Conservation (phyloP, 2,329 filamentous ascomycete genomes). For the Botryotinia globosa region DNA sequence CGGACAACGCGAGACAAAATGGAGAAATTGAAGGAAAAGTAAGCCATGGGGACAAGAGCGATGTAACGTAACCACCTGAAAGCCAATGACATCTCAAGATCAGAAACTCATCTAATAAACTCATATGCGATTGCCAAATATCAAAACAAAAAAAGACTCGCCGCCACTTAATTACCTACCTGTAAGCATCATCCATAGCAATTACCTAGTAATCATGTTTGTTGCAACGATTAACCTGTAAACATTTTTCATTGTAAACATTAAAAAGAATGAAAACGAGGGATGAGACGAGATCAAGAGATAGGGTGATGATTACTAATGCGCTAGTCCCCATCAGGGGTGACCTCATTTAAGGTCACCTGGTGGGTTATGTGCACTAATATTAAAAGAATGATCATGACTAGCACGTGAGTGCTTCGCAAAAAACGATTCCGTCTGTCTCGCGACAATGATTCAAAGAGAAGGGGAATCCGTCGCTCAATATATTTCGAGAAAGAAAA, state of each 20-base stretch:
- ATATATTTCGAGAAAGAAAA: neutral
- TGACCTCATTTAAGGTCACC: no score
- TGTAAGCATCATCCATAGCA: neutral
- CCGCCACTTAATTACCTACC: neutral
- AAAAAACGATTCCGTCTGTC: neutral
- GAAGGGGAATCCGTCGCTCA: neutral
- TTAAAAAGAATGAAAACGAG: neutral
- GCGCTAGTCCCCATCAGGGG: neutral
- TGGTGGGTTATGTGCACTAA: neutral
- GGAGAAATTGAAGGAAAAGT: neutral
- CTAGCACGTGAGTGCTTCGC: neutral
- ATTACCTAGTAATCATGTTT: no score
- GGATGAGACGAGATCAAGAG: neutral
- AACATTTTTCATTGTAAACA: neutral
- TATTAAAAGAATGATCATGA: neutral
- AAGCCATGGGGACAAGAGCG: neutral
- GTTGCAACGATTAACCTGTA: neutral
- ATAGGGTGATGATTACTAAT: neutral
- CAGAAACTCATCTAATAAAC: neutral
- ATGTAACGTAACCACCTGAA: neutral
- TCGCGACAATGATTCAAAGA: neutral
- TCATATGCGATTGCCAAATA: neutral
- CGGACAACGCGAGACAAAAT: neutral
- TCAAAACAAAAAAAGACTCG: neutral
- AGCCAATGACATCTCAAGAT: neutral